Conservation (phyloP, 371 early-diverging fungal species). For the Syncephalastrum contaminatum region DNA sequence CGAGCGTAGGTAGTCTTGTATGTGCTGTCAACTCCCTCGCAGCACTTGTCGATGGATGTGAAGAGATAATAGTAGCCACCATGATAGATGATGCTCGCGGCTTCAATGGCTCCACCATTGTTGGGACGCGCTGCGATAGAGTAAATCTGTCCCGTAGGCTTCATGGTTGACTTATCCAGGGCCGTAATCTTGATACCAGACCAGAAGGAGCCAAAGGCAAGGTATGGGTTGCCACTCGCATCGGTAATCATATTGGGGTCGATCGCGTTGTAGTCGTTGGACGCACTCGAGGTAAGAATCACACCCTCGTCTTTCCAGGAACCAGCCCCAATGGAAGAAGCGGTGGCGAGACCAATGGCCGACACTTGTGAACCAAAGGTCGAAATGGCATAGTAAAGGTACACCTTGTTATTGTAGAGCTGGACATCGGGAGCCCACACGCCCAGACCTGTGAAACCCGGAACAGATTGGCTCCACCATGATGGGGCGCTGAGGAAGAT, state of each 20-base stretch:
- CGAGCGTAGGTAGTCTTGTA: constrained; percentile 11
- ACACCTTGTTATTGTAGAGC: constrained; percentile 7
- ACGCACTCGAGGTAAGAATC: constrained; percentile 2
- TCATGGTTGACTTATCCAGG: constrained; percentile 12
- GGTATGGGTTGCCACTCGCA: constrained; percentile 8
- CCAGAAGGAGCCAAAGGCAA: constrained; percentile 16
- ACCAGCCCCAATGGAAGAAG: constrained; percentile 7
- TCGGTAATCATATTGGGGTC: constrained; percentile 13
- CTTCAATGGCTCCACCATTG: constrained; percentile 9
- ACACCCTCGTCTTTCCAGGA: constrained; percentile 17
- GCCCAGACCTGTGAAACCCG: constrained; percentile 3
- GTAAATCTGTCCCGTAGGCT: constrained; percentile 5
- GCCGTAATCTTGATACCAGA: constrained; percentile 12
- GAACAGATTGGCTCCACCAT: constrained; percentile 8
- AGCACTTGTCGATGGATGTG: constrained; percentile 11
- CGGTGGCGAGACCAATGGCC: constrained; percentile 12
- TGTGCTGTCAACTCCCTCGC: constrained; percentile 14
- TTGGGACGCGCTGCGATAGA: constrained; percentile 6
- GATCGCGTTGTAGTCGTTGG: constrained; percentile 12
- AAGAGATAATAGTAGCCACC: constrained; percentile 16
- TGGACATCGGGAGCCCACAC: constrained; percentile 17
- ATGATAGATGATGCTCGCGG: constrained; percentile 11
- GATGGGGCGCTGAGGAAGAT: constrained; percentile 8
- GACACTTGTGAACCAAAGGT: constrained; percentile 10
- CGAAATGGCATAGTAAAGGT: constrained; percentile 10